phyloP scores from a whole-genome alignment of 495 filamentous ascomycete genomes.

The Penicillium egyptiacum region DNA sequence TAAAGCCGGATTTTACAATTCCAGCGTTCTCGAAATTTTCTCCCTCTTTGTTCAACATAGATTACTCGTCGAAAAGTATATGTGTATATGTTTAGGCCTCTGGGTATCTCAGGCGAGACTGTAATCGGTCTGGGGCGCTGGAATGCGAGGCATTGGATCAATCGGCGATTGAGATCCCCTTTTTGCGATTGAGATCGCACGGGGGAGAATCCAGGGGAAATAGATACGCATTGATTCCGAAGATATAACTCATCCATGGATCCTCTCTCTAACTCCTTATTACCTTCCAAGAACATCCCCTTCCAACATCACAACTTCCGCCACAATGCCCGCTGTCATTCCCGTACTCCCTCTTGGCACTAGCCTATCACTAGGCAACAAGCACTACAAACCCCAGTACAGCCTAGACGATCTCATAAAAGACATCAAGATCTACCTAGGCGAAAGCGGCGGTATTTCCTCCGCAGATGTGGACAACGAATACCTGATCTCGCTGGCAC shows the following conservation, averaged over 20 bases:
- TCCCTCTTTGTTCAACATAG: background rate
- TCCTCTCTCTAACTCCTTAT: background rate
- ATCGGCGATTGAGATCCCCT: constrained; percentile 14
- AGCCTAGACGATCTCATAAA: constrained; percentile 30
- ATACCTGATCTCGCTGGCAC: constrained; percentile 31
- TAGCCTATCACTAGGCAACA: constrained; percentile 19
- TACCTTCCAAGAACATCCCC: background rate
- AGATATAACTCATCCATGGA: background rate
- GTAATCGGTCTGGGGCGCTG: constrained; percentile 2
- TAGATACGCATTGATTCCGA: constrained; percentile 4
- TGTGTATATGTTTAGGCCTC: background rate
- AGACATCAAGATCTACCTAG: constrained; percentile 35
- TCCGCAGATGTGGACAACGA: constrained; percentile 30
- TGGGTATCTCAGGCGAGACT: background rate
- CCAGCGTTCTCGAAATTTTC: background rate
- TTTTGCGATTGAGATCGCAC: constrained; percentile 4
- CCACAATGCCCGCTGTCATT: constrained; percentile 22
- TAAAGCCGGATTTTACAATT: background rate
- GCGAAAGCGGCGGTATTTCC: constrained; percentile 31
- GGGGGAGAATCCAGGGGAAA: constrained; percentile 2
- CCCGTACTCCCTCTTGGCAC: constrained; percentile 18
- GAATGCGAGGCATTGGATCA: constrained; percentile 10
- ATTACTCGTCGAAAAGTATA: background rate
- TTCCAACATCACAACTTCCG: background rate
- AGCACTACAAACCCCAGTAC: constrained; percentile 26